Conservation (phyloP, 2,329 filamentous ascomycete species). For the Trichoderma sp. region DNA sequence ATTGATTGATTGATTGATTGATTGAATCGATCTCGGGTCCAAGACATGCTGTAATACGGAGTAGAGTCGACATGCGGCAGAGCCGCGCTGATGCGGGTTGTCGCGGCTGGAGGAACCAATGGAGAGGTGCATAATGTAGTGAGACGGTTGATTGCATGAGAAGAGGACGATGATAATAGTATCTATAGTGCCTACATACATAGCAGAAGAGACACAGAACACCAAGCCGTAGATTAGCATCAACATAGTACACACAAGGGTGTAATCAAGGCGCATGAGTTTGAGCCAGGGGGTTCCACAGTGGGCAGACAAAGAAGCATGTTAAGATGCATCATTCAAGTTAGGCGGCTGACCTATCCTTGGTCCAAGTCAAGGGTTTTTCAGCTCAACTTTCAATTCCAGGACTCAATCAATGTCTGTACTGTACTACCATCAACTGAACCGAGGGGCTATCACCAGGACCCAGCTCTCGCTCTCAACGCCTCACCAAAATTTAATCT, state of each 20-base stretch:
- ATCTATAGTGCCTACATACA: too few species aligned
- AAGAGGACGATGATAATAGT: not conserved
- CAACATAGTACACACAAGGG: not conserved
- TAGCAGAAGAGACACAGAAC: not conserved
- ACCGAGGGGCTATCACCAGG: not conserved
- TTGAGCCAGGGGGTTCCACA: not conserved
- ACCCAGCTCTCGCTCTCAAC: not conserved
- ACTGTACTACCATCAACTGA: not conserved
- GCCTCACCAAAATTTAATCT: not conserved
- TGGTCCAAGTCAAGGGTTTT: not conserved
- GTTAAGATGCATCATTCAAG: constrained; percentile 6
- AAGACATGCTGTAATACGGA: not conserved
- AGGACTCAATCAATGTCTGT: not conserved
- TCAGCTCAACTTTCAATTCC: not conserved
- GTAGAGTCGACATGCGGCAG: not conserved
- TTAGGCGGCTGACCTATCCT: not conserved
- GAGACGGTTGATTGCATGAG: not conserved
- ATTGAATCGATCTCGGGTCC: not conserved
- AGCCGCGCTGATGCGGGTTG: not conserved
- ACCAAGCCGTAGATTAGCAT: too few species aligned
- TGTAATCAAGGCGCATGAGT: not conserved
- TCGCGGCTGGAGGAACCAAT: not conserved
- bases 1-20: too few species aligned
- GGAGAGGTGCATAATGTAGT: not conserved
- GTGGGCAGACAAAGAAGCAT: constrained; percentile 10